Conservation (phyloP, 208 protist genomes). For the Trypanosomatidae sp. region DNA sequence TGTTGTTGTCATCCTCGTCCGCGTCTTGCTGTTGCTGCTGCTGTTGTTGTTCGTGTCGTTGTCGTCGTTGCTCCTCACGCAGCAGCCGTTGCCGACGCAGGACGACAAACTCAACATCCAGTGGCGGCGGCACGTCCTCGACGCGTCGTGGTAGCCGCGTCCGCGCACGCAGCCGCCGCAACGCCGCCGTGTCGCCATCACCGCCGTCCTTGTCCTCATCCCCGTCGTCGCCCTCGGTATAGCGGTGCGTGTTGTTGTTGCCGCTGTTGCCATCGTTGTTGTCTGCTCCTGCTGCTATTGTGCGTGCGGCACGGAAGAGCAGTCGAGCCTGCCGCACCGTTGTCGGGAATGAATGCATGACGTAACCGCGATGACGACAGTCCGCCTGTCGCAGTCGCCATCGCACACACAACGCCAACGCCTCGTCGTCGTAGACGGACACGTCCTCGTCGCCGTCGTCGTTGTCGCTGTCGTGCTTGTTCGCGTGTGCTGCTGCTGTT, state of each 20-base stretch:
- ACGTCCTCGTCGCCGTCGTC: conserved; percentile 6
- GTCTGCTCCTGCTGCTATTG: conserved; percentile 4
- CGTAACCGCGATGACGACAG: conserved; percentile 85
- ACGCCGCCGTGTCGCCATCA: conserved; percentile 1
- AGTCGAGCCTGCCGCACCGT: conserved; percentile 74
- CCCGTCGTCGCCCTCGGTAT: too few relatives aligned
- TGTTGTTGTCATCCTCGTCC: neutral
- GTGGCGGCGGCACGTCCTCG: conserved; percentile 19
- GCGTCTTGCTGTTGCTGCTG: too few relatives aligned
- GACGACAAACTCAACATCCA: conserved; percentile 50
- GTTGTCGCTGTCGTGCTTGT: conserved; percentile 3
- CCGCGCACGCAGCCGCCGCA: conserved; percentile 6
- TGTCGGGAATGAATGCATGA: conserved; percentile 76
- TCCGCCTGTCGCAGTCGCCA: conserved; percentile 73
- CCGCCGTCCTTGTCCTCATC: neutral
- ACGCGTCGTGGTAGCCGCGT: conserved; percentile 6
- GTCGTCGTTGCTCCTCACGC: neutral
- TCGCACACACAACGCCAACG: conserved; percentile 65
- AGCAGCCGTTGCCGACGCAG: conserved; percentile 4
- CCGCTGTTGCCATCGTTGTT: conserved; percentile 1
- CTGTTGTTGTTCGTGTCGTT: neutral
- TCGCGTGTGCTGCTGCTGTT: conserved; percentile 1
- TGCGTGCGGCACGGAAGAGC: conserved; percentile 43
- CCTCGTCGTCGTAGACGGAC: conserved; percentile 43
- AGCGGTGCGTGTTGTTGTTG: too few relatives aligned